Evolutionary conservation across 257 asterid species (phyloP), one percentile per base, ranked within the genome.

Genomic region (Salvia miltiorrhiza): DNA sequence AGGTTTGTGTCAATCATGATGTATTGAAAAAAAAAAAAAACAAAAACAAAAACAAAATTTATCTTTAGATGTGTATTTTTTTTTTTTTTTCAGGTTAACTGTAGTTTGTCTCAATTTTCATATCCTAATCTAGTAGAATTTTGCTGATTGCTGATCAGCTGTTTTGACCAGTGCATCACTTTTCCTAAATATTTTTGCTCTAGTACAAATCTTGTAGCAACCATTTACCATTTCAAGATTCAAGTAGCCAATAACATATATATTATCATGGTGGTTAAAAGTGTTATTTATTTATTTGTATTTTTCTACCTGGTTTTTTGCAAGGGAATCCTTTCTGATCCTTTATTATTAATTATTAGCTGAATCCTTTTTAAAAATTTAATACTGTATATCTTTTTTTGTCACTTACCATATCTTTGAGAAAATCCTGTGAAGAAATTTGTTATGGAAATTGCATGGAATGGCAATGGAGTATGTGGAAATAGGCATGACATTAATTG

Each of bases 1-100:
- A 73, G 78, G 61, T 74, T 73, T 60, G 73, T 53, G 41, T 62
- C 16, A 47, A 20, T 65, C 24, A 47, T 63, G 70, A 71, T 59
- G 63, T 71, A 65, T 55, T 58, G 67, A 73, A 33, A 35, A 35
- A 35, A 19, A 32, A 40, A 30, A 56, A n/a, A 10, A 52, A 3
- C 2, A 20, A 7, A 13, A 26, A 23, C 11, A 1, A 3, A 30
- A 0, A 7, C 9, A 55, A n/a, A n/a, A n/a, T n/a, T 26, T 33
- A 16, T 33, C 33, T 61, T 55, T 54, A 45, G 56, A 20, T n/a
- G n/a, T n/a, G n/a, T n/a, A n/a, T n/a, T n/a, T n/a, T n/a, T n/a
- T 14, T 41, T 26, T 77, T 68, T 50, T 24, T 26, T 59, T 40
- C 57, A 2, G 4, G 20, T 41, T 47, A 5, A 11, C 17, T 32